Percentiles rank a stretch among this genome's conserved stretches.
Conservation (phyloP, 352 stramenopile species). For the Globisporangium irregulare region DNA sequence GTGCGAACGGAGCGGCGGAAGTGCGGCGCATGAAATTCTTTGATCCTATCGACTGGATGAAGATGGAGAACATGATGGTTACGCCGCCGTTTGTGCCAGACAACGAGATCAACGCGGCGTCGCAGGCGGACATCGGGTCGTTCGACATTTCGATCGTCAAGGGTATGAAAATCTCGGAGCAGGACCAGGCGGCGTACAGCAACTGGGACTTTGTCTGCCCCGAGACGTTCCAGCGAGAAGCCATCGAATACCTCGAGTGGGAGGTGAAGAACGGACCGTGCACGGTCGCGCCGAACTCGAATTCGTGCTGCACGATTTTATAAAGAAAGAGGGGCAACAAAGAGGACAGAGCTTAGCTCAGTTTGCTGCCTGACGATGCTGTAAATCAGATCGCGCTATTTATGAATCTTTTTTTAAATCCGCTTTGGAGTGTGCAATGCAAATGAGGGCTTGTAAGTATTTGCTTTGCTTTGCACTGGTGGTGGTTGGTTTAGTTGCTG, state of each 20-base stretch:
- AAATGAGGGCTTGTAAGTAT: background rate
- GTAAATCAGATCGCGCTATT: background rate
- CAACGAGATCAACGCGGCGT: constrained; percentile 84
- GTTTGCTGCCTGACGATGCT: background rate
- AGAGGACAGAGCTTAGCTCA: background rate
- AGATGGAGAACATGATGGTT: constrained; percentile 69
- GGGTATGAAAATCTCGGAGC: constrained; percentile 65
- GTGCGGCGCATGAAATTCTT: constrained; percentile 84
- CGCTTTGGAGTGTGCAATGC: background rate
- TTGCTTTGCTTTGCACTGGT: background rate
- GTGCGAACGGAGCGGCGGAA: constrained; percentile 66
- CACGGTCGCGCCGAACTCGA: constrained; percentile 52
- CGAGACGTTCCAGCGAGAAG: constrained; percentile 78
- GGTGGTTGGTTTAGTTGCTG: too few species aligned
- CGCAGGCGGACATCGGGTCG: constrained; percentile 74
- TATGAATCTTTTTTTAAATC: background rate
- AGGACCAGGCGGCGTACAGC: constrained; percentile 67
- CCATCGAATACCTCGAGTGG: constrained; percentile 82
- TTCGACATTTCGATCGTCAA: constrained; percentile 76
- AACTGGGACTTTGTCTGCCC: constrained; percentile 74
- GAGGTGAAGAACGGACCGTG: constrained; percentile 77
- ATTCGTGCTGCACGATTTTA: constrained; percentile 66
- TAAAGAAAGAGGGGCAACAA: constrained; percentile 15
- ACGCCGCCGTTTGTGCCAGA: constrained; percentile 73
- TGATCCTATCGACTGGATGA: constrained; percentile 63